phyloP scores from a whole-genome alignment of 768 basidiomycete genomes.

The Mycena capillaripes region DNA sequence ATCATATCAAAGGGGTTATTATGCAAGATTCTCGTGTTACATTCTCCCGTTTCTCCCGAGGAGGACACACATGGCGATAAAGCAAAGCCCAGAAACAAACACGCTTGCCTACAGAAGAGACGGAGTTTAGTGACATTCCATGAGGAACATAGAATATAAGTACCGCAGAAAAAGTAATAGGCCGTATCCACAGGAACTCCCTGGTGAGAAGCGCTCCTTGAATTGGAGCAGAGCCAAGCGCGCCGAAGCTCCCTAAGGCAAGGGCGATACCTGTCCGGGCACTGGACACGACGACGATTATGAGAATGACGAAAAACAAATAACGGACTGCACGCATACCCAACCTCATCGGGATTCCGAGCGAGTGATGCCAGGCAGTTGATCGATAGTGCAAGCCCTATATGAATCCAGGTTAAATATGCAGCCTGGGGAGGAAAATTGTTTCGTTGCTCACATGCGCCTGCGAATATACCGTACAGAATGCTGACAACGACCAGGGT shows the following conservation, averaged over 20 bases:
- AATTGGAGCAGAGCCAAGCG: constrained; percentile 50
- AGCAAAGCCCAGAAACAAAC: neutral
- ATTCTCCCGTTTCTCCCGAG: neutral
- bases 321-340: constrained; percentile 41
- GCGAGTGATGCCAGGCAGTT: constrained; percentile 48
- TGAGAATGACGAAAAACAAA: neutral
- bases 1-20: too few relatives aligned
- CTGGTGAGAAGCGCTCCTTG: constrained; percentile 52
- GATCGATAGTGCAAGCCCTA: constrained; percentile 54
- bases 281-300: constrained; percentile 36
- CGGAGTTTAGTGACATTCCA: neutral
- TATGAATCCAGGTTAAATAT: constrained; percentile 20
- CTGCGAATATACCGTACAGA: constrained; percentile 62
- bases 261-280: constrained; percentile 54
- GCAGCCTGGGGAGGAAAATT: neutral
- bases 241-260: constrained; percentile 49
- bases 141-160: neutral
- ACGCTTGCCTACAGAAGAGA: neutral
- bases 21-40: too few relatives aligned
- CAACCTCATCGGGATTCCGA: constrained; percentile 49
- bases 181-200: constrained; percentile 48
- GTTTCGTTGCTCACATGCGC: constrained; percentile 50
- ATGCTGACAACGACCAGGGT: constrained; percentile 57
- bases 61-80: neutral
- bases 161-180: constrained; percentile 53